phyloP scores from a whole-genome alignment of 2,329 filamentous ascomycete species.

The Helotiales sp. region DNA sequence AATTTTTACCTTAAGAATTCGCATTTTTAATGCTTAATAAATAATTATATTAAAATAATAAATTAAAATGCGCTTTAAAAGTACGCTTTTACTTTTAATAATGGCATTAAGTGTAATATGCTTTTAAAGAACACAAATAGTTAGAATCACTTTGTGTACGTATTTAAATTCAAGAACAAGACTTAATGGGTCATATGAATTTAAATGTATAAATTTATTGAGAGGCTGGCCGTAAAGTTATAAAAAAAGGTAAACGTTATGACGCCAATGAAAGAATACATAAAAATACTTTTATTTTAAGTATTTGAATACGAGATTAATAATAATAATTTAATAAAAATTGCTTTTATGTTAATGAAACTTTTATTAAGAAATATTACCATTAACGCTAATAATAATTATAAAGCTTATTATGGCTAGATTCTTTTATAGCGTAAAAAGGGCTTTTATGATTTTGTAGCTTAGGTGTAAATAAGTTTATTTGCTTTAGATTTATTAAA shows the following conservation, averaged over 20 bases:
- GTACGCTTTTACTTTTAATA: background rate
- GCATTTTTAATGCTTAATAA: background rate
- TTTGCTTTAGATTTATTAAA: background rate
- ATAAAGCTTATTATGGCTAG: background rate
- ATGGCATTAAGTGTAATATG: background rate
- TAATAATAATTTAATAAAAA: background rate
- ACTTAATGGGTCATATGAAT: background rate
- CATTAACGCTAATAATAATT: background rate
- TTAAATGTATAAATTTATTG: background rate
- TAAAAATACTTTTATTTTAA: background rate
- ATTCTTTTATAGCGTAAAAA: background rate
- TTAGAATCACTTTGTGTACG: background rate
- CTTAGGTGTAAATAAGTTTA: background rate
- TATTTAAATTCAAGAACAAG: background rate
- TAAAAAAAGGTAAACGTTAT: background rate
- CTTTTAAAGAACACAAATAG: background rate
- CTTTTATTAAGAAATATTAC: background rate
- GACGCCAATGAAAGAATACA: background rate
- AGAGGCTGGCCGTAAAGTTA: background rate
- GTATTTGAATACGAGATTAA: background rate
- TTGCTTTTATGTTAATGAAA: no score
- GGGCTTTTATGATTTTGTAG: background rate
- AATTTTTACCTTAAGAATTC: background rate
- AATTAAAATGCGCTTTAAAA: background rate
- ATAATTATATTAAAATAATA: no score